A percentile compares a stretch with the other conserved stretches of the same genome.
phyloP scores from a whole-genome alignment of 139 green algal genomes.

The Parachlorella kessleri region DNA sequence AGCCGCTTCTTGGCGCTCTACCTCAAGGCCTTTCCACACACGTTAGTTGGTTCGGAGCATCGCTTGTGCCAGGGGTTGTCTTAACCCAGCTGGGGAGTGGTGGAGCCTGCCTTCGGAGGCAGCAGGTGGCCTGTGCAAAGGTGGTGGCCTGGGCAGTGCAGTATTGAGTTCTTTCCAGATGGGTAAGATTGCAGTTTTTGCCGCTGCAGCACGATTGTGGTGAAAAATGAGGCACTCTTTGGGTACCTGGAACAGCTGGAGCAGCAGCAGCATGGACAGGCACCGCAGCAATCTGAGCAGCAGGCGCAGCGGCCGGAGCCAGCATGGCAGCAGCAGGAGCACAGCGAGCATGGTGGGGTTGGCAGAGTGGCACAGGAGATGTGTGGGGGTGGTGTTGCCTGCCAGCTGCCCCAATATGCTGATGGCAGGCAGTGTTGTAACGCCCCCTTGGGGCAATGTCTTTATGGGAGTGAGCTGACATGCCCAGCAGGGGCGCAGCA shows the following conservation, averaged over 20 bases:
- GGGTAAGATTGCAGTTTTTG: background rate
- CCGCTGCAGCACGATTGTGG: background rate
- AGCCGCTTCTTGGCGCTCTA: background rate
- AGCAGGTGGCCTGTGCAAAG: background rate
- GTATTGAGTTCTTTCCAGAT: background rate
- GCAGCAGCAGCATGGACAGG: background rate
- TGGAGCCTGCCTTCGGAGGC: background rate
- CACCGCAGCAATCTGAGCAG: background rate
- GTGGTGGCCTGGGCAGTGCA: background rate
- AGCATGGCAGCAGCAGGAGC: background rate
- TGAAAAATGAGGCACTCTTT: background rate
- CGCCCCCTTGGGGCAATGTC: background rate
- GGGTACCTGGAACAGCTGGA: background rate
- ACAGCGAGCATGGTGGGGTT: background rate
- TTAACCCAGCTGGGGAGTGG: background rate
- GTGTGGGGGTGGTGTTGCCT: too few species aligned
- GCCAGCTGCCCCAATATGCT: too few species aligned
- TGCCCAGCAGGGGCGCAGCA: background rate
- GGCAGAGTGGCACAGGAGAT: too few species aligned
- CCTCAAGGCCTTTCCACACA: background rate
- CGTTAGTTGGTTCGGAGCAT: background rate
- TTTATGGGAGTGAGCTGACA: background rate
- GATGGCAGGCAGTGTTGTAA: too few species aligned
- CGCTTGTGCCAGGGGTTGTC: background rate
- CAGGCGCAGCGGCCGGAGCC: too few species aligned